phyloP scores from a whole-genome alignment of 1,284 basidiomycete species.

The Cryptococcus jaspeensis region DNA sequence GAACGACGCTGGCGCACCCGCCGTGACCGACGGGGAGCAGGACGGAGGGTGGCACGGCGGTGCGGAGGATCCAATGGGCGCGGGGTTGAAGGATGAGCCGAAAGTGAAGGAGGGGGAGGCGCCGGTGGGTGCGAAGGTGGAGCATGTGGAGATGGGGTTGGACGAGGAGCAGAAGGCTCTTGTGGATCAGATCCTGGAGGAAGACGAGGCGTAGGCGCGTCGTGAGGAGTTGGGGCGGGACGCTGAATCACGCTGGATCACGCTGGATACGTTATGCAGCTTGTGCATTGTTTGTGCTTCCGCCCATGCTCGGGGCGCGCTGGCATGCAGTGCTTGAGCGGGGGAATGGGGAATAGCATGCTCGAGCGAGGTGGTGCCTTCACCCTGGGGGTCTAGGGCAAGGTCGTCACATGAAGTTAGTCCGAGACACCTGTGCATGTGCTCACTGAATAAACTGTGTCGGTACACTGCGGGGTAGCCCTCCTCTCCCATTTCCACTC shows the following conservation, averaged over 20 bases:
- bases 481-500: no score
- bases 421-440: no score
- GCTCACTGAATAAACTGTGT: no score
- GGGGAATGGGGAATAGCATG: no score
- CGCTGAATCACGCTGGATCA: background rate
- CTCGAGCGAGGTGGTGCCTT: no score
- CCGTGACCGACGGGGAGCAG: constrained; percentile 41
- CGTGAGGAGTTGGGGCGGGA: background rate
- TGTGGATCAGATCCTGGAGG: constrained; percentile 37
- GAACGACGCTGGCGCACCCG: constrained; percentile 47
- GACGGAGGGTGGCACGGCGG: constrained; percentile 52
- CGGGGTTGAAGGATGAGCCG: constrained; percentile 4
- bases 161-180: constrained; percentile 40
- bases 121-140: constrained; percentile 24
- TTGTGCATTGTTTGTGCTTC: no score
- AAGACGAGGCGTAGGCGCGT: constrained; percentile 16
- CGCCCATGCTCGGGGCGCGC: no score
- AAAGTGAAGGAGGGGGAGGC: constrained; percentile 17
- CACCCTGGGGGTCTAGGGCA: no score
- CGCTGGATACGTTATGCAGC: no score
- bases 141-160: constrained; percentile 35
- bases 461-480: no score
- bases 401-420: no score
- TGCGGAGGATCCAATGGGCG: constrained; percentile 40
- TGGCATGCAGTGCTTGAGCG: no score